A percentile compares a stretch with the other conserved stretches of the same genome.
These are phyloP conservation scores for Akanthomyces uredinophilus DNA, from an alignment of 2,329 filamentous ascomycete genomes.

Conservation along the genomic window DNA sequence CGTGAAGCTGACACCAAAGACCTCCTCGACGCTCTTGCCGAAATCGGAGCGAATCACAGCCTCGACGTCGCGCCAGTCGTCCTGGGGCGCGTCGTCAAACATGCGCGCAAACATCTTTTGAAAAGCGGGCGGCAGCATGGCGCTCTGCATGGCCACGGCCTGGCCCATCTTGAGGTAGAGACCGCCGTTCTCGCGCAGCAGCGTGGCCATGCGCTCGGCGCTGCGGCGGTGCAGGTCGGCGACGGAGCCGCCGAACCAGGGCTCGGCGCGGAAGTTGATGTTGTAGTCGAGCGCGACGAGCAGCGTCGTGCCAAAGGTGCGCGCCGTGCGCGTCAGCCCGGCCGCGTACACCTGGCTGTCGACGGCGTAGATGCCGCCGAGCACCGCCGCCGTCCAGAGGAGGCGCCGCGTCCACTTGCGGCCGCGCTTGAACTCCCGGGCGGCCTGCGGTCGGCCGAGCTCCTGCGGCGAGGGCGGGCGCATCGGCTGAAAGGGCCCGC, in stretches of 20 bases:
- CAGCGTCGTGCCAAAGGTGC: constrained; percentile 76
- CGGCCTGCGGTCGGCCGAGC: constrained; percentile 64
- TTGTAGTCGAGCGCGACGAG: constrained; percentile 90
- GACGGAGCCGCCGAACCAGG: constrained; percentile 67
- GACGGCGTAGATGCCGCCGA: constrained; percentile 59
- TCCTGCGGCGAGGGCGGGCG: constrained; percentile 73
- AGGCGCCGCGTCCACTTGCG: constrained; percentile 75
- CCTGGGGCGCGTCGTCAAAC: constrained; percentile 97
- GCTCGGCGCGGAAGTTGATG: constrained; percentile 83
- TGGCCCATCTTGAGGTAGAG: constrained; percentile 97
- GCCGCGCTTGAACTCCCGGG: constrained; percentile 65
- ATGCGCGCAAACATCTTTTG: constrained; percentile 93
- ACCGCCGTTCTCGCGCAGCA: constrained; percentile 82
- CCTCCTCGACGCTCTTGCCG: constrained; percentile 77
- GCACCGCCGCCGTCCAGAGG: constrained; percentile 52
- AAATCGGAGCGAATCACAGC: constrained; percentile 85
- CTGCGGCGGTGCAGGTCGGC: constrained; percentile 76
- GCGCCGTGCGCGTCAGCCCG: constrained; percentile 69
- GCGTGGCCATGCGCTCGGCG: constrained; percentile 73
- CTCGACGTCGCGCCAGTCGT: constrained; percentile 80
- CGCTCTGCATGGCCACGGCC: constrained; percentile 97
- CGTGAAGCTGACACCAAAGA: constrained; percentile 83
- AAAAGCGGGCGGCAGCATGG: constrained; percentile 87
- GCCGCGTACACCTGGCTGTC: constrained; percentile 76
- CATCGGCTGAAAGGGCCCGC: constrained; percentile 55